phyloP scores from a whole-genome alignment of 345 rosid genomes.

The Eucalyptus regnans region DNA sequence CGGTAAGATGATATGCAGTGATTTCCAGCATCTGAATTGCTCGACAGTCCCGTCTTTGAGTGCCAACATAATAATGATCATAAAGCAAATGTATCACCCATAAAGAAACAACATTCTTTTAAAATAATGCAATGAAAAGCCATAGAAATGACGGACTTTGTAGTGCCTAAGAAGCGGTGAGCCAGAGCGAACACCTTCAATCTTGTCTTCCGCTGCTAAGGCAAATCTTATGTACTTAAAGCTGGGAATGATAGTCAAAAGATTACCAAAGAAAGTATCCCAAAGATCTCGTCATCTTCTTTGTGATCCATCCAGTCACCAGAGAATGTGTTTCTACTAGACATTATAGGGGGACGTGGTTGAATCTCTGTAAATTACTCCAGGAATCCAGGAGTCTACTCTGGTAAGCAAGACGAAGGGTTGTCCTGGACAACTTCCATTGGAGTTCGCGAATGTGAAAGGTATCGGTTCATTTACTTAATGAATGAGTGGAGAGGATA shows the following conservation, averaged over 20 bases:
- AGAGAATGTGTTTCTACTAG: not conserved
- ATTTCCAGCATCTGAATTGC: not conserved
- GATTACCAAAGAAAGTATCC: not conserved
- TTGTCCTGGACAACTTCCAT: not conserved
- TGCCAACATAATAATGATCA: not conserved
- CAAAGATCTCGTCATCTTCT: not conserved
- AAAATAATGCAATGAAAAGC: not conserved
- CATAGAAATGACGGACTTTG: not conserved
- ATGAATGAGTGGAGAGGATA: not conserved
- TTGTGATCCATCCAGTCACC: not conserved
- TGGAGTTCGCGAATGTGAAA: not conserved
- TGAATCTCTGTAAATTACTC: not conserved
- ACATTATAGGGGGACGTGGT: not conserved
- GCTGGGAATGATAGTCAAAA: not conserved
- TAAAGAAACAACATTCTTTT: not conserved
- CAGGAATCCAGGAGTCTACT: not conserved
- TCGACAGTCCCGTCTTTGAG: not conserved
- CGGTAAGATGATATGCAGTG: not conserved
- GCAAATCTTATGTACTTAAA: not conserved
- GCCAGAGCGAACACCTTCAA: not conserved
- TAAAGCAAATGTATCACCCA: not conserved
- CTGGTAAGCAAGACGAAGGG: not conserved
- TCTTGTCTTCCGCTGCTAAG: not conserved
- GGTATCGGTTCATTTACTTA: not conserved
- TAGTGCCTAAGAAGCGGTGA: not conserved